Evolutionary conservation across 2,329 filamentous ascomycete species (phyloP).

Genomic region (Fonsecaea multimorphosa): DNA sequence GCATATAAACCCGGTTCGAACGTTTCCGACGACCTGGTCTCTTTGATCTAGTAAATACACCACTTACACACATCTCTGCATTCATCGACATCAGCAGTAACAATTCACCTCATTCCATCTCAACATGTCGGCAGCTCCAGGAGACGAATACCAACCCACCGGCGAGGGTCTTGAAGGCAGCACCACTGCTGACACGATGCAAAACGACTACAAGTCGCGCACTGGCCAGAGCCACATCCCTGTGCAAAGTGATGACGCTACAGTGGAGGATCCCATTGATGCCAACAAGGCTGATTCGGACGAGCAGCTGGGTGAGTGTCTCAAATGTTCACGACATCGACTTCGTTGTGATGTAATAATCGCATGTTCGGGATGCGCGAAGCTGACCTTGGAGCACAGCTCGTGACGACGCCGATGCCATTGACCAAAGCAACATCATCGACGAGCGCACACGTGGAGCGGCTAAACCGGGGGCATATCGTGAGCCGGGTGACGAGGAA

Average conservation of each 20-base stretch:
- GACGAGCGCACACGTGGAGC: constrained; percentile 56
- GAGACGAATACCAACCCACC: constrained; percentile 29
- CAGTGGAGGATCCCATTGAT: constrained; percentile 55
- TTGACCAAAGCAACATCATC: constrained; percentile 57
- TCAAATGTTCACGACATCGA: not conserved
- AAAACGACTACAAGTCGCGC: constrained; percentile 56
- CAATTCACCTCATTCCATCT: not conserved
- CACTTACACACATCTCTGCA: not conserved
- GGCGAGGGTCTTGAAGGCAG: constrained; percentile 26
- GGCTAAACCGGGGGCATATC: constrained; percentile 54
- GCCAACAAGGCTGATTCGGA: constrained; percentile 55
- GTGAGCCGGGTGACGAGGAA: constrained; percentile 61
- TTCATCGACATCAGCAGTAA: too few species aligned
- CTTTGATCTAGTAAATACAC: not conserved
- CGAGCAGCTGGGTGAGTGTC: constrained; percentile 51
- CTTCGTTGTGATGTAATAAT: not conserved
- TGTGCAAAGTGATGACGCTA: constrained; percentile 55
- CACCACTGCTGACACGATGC: constrained; percentile 37
- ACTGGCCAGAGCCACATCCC: constrained; percentile 55
- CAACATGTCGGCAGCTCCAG: constrained; percentile 31
- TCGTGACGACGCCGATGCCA: constrained; percentile 56
- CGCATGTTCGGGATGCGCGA: not conserved
- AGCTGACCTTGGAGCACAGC: constrained; percentile 11
- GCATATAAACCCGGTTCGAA: constrained; percentile 5
- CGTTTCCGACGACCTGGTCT: not conserved